phyloP scores from a whole-genome alignment of 306 rosid genomes.

The Vigna reflexopilosa region DNA sequence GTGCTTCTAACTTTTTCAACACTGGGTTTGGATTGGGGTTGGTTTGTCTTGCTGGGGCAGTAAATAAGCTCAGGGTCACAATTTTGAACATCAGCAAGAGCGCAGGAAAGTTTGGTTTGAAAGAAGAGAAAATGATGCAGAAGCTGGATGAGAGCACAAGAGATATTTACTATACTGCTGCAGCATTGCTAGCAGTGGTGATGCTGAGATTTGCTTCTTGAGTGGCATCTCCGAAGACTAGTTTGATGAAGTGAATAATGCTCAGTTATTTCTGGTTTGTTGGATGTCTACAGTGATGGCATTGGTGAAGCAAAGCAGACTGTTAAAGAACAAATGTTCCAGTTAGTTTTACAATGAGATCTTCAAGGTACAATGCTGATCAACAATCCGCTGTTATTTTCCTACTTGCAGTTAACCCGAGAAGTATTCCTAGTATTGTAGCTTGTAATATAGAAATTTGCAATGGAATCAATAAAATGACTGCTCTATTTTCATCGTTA shows the following conservation, averaged over 20 bases:
- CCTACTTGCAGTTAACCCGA: slow-evolving; percentile 1
- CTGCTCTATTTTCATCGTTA: slow-evolving; percentile 20
- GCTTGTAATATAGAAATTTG: slow-evolving; percentile 38
- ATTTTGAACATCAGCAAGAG: slow-evolving; percentile 60
- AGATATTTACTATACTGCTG: slow-evolving; percentile 70
- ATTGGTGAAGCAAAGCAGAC: neutral
- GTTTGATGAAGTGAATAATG: slow-evolving; percentile 42
- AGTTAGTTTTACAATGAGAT: slow-evolving; percentile 25
- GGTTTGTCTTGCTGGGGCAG: slow-evolving; percentile 85
- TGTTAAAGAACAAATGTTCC: neutral
- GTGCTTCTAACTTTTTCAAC: slow-evolving; percentile 62
- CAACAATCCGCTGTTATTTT: neutral
- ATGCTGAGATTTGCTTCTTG: slow-evolving; percentile 76
- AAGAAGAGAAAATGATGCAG: slow-evolving; percentile 67
- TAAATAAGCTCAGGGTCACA: slow-evolving; percentile 68
- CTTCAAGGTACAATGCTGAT: slow-evolving; percentile 6
- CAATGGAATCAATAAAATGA: slow-evolving; percentile 15
- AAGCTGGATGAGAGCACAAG: slow-evolving; percentile 64
- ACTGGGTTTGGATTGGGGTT: slow-evolving; percentile 75
- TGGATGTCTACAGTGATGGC: slow-evolving; percentile 19
- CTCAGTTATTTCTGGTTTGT: slow-evolving; percentile 25
- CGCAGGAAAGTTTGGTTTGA: slow-evolving; percentile 57
- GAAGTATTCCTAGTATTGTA: slow-evolving; percentile 15
- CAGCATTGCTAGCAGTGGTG: slow-evolving; percentile 67
- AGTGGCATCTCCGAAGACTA: slow-evolving; percentile 41